A percentile compares a stretch with the other conserved stretches of the same genome.
Evolutionary conservation across 192 early-diverging fungal species (phyloP).

Genomic region (Rhizoclosmatium globosum): DNA sequence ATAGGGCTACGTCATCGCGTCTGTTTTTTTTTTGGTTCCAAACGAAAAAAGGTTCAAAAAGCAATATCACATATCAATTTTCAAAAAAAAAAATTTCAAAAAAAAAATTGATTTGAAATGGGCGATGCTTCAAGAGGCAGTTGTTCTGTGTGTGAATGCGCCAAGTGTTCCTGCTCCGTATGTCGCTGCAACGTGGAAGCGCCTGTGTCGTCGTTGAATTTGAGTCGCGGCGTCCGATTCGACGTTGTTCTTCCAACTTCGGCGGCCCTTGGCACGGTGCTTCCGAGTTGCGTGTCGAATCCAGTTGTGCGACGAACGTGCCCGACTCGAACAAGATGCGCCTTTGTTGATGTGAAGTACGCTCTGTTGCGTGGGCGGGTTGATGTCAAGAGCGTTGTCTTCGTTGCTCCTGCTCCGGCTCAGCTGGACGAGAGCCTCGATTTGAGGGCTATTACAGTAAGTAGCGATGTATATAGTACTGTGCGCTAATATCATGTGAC

Average conservation of each 20-base stretch:
- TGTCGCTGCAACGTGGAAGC: slow-evolving; percentile 25
- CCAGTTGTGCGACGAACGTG: slow-evolving; percentile 3
- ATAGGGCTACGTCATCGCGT: no score
- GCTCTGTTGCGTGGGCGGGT: neutral
- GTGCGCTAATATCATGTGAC: neutral
- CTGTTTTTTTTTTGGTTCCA: no score
- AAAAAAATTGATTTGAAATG: no score
- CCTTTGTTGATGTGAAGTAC: slow-evolving; percentile 29
- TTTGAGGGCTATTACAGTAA: no score
- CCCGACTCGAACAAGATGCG: slow-evolving; percentile 6
- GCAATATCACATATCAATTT: no score
- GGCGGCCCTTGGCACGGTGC: neutral
- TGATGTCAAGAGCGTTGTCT: slow-evolving; percentile 6
- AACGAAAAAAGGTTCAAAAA: no score
- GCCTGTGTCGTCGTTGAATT: neutral
- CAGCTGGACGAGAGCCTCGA: neutral
- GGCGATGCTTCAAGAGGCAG: no score
- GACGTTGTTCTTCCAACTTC: neutral
- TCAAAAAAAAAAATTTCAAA: no score
- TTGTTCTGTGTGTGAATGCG: slow-evolving; percentile 28
- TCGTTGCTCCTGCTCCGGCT: neutral
- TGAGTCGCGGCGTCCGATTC: neutral
- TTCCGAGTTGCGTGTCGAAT: slow-evolving; percentile 20
- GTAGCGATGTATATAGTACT: neutral
- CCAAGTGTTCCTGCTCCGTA: slow-evolving; percentile 22